Evolutionary conservation across 2,329 filamentous ascomycete genomes (phyloP), one percentile per base, ranked within the genome.

Genomic region (Colletotrichum karsti): DNA sequence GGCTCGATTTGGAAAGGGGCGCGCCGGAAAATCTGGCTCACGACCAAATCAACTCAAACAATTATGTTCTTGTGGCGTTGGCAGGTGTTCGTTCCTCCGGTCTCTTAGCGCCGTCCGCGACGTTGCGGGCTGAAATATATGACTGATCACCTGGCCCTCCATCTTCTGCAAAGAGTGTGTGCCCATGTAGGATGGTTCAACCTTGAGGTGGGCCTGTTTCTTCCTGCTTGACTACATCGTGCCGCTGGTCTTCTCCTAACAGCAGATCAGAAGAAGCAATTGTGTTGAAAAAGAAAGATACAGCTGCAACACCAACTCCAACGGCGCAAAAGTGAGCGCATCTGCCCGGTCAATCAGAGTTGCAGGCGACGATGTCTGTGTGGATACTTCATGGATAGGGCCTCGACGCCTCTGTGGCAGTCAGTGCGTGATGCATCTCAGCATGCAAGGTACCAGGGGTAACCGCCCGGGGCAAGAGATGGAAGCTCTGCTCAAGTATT

Each of bases 401-500:
- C 18, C 37, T 41, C 44, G 33, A 54, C 33, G 22, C 59, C 51
- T 24, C 28, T 56, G 42, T 57, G 51, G 35, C 59, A 58, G 59
- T 57, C 51, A 53, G 51, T 58, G 64, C 37, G 44, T 39, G 50
- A 44, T 63, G 33, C 58, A 63, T 44, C 54, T 53, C 44, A 24
- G 20, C 37, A 63, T 67, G 64, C 59, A 67, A 63, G 59, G 64
- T 53, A 67, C 64, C 64, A 67, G 64, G 64, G 64, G 64, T 53
- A 63, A 46, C 20, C n/a, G n/a, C n/a, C n/a, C 13, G 37, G 4
- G 33, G n/a, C 20, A 20, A 22, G 24, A 28, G 24, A 18, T 12
- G 56, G 13, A 26, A 54, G 33, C 20, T 37, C 13, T 9, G 18
- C 26, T 13, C 24, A 50, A 46, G 28, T n/a, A 37, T 61, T 39